A percentile compares a stretch with the other conserved stretches of the same genome.
Conservation (phyloP, 257 asterid species). For the Solanum appendiculatum region DNA sequence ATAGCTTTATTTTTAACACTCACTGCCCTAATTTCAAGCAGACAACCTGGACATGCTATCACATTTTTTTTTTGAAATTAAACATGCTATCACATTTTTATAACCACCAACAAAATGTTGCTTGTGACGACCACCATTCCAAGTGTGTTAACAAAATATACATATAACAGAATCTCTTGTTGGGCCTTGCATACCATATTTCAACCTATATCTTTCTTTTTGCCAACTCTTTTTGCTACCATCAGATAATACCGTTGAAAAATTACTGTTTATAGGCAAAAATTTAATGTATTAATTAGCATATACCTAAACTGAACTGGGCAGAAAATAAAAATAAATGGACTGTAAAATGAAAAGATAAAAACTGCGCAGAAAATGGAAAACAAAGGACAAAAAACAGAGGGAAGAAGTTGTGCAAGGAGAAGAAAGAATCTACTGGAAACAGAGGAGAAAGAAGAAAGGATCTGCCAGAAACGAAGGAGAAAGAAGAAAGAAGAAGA, state of each 20-base stretch:
- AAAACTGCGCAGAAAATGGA: background rate
- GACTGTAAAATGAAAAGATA: background rate
- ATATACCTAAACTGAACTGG: background rate
- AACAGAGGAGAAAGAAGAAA: background rate
- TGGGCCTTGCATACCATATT: too few species aligned
- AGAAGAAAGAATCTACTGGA: background rate
- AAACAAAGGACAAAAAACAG: background rate
- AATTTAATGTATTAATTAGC: background rate
- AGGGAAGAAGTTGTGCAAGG: background rate
- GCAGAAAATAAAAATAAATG: background rate
- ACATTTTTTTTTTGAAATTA: too few species aligned
- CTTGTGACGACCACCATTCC: background rate
- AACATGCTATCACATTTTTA: too few species aligned
- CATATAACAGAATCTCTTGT: too few species aligned
- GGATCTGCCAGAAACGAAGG: background rate
- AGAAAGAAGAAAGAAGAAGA: background rate
- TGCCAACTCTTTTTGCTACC: background rate
- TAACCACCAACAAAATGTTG: background rate
- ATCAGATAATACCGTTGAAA: background rate
- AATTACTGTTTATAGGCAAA: background rate
- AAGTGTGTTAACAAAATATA: too few species aligned
- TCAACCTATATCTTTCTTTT: background rate
- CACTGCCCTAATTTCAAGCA: background rate
- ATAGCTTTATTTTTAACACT: background rate
- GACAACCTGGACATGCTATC: background rate